Evolutionary conservation across 306 rosid genomes (phyloP).

Genomic region (Trichosanthes cucumerina): DNA sequence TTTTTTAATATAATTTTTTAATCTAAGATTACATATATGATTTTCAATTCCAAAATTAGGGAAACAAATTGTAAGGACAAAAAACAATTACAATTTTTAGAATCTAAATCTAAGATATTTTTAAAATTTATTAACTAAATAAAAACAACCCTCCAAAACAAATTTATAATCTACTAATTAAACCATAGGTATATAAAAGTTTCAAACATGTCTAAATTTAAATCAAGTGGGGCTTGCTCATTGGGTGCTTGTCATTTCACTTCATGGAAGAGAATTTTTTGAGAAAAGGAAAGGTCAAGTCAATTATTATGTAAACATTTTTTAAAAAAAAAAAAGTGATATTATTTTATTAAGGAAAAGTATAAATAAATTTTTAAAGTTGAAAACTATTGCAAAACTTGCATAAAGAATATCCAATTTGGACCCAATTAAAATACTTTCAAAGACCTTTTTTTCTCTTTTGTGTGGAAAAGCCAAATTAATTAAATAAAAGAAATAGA

Average conservation of each 20-base stretch:
- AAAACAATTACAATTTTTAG: too few species aligned
- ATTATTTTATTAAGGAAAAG: background rate
- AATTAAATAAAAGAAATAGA: background rate
- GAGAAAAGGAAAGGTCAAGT: background rate
- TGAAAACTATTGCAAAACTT: background rate
- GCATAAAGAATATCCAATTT: constrained; percentile 1
- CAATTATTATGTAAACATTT: background rate
- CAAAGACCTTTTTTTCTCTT: background rate
- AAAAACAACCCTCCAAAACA: too few species aligned
- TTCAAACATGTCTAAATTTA: too few species aligned
- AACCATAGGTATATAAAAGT: too few species aligned
- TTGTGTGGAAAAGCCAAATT: background rate
- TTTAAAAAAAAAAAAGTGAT: background rate
- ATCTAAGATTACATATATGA: too few species aligned
- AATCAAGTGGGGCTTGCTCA: background rate
- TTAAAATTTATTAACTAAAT: too few species aligned
- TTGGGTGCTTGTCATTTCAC: background rate
- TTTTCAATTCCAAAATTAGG: too few species aligned
- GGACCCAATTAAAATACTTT: background rate
- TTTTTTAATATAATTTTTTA: too few species aligned
- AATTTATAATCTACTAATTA: too few species aligned
- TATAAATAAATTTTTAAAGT: background rate
- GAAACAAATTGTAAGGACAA: too few species aligned
- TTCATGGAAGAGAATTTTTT: background rate
- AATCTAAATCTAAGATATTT: too few species aligned